Conservation (phyloP, 768 basidiomycete species). For the Termitomyces sp. region DNA sequence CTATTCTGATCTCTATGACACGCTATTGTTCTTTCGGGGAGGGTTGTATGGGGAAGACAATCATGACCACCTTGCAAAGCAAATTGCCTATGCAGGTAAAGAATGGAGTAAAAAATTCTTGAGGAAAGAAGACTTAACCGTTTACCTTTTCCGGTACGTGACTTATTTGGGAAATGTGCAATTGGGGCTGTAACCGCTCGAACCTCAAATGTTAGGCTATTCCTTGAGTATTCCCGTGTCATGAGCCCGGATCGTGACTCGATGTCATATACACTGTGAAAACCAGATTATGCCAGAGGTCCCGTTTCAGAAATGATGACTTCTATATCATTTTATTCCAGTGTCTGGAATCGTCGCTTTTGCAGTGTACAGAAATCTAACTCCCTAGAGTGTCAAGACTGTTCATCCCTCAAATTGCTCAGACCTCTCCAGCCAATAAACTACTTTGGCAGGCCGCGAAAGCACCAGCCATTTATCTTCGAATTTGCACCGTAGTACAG, state of each 20-base stretch:
- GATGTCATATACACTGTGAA: neutral
- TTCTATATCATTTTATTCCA: neutral
- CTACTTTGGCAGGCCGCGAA: neutral
- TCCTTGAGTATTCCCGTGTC: slow-evolving; percentile 46
- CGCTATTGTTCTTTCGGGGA: slow-evolving; percentile 62
- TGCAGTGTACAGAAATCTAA: neutral
- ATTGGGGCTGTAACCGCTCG: neutral
- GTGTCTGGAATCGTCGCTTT: neutral
- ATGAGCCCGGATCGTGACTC: slow-evolving; percentile 19
- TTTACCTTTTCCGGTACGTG: slow-evolving; percentile 43
- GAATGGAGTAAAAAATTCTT: slow-evolving; percentile 46
- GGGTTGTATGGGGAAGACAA: slow-evolving; percentile 39
- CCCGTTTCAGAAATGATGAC: neutral
- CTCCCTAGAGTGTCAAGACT: too few species aligned
- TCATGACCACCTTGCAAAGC: slow-evolving; percentile 50
- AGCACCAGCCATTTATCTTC: neutral
- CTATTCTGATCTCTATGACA: slow-evolving; percentile 57
- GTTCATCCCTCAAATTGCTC: neutral
- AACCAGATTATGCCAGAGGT: neutral
- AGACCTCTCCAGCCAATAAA: neutral
- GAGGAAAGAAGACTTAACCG: slow-evolving; percentile 48
- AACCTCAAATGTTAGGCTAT: slow-evolving; percentile 21
- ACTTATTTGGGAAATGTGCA: neutral
- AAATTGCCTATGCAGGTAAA: slow-evolving; percentile 46
- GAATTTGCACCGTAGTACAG: neutral